Evolutionary conservation across 2,329 filamentous ascomycete species (phyloP).

Genomic region (Cadophora malorum): DNA sequence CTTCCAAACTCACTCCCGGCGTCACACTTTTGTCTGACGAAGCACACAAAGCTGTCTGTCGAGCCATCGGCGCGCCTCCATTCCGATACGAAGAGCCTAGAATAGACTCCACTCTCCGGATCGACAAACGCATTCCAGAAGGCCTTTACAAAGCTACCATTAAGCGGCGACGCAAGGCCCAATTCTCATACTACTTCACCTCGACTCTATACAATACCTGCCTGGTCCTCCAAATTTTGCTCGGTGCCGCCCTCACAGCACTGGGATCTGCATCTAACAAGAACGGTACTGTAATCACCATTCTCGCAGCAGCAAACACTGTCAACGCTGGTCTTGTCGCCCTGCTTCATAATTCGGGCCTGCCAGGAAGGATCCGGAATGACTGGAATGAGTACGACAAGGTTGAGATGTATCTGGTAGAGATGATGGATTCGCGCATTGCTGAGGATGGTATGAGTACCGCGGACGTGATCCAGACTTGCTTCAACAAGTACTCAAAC

Average conservation of each 20-base stretch:
- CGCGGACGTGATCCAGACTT: slow-evolving; percentile 28
- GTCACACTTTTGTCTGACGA: slow-evolving; percentile 15
- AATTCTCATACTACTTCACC: slow-evolving; percentile 31
- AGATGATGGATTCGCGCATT: slow-evolving; percentile 31
- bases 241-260: slow-evolving; percentile 33
- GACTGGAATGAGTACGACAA: slow-evolving; percentile 35
- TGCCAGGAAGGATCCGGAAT: slow-evolving; percentile 30
- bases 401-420: slow-evolving; percentile 31
- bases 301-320: slow-evolving; percentile 36
- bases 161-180: slow-evolving; percentile 19
- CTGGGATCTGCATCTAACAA: slow-evolving; percentile 23
- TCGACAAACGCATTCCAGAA: slow-evolving; percentile 19
- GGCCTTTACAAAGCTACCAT: slow-evolving; percentile 33
- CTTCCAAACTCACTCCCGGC: slow-evolving; percentile 3
- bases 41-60: slow-evolving; percentile 21
- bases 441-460: slow-evolving; percentile 26
- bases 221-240: slow-evolving; percentile 34
- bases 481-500: slow-evolving; percentile 25
- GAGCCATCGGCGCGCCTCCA: slow-evolving; percentile 24
- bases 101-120: slow-evolving; percentile 1
- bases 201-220: slow-evolving; percentile 31
- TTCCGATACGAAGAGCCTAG: slow-evolving; percentile 12
- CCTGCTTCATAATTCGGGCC: slow-evolving; percentile 34
- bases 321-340: slow-evolving; percentile 35
- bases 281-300: slow-evolving; percentile 30